phyloP scores from a whole-genome alignment of 768 basidiomycete genomes.

The Aureoboletus auriporus region DNA sequence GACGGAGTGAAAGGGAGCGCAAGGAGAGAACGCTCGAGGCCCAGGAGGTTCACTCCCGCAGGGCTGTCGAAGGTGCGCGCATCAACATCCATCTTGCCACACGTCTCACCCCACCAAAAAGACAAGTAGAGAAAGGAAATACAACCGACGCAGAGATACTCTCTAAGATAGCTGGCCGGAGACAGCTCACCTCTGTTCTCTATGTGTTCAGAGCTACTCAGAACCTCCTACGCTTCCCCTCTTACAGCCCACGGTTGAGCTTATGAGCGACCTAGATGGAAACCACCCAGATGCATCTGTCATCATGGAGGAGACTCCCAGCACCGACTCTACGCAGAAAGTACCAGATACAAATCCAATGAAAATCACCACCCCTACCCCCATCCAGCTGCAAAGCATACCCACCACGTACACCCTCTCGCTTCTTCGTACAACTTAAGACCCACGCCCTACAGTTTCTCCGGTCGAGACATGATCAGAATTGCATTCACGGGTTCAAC shows the following conservation, averaged over 20 bases:
- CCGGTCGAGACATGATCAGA: constrained; percentile 96
- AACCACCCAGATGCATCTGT: constrained; percentile 74
- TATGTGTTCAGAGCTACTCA: too few relatives aligned
- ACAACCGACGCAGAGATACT: too few relatives aligned
- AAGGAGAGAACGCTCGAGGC: constrained; percentile 91
- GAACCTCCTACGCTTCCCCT: too few relatives aligned
- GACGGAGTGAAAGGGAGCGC: constrained; percentile 65
- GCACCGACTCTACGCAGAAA: constrained; percentile 77
- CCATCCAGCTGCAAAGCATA: constrained; percentile 96
- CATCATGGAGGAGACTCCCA: constrained; percentile 66
- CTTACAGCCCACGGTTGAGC: too few relatives aligned
- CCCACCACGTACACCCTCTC: constrained; percentile 77
- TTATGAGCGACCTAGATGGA: too few relatives aligned
- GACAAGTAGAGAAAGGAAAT: constrained; percentile 44
- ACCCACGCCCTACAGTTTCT: constrained; percentile 53
- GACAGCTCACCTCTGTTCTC: too few relatives aligned
- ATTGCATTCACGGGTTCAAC: constrained; percentile 99
- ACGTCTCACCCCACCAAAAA: constrained; percentile 56
- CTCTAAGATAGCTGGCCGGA: too few relatives aligned
- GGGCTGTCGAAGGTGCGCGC: constrained; percentile 70
- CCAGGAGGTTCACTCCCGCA: constrained; percentile 87
- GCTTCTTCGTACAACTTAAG: neutral
- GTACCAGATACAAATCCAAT: constrained; percentile 90
- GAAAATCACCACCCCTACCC: constrained; percentile 83
- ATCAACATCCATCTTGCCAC: neutral